phyloP scores from a whole-genome alignment of 2,329 filamentous ascomycete species.

The Purpureocillium lavendulum region DNA sequence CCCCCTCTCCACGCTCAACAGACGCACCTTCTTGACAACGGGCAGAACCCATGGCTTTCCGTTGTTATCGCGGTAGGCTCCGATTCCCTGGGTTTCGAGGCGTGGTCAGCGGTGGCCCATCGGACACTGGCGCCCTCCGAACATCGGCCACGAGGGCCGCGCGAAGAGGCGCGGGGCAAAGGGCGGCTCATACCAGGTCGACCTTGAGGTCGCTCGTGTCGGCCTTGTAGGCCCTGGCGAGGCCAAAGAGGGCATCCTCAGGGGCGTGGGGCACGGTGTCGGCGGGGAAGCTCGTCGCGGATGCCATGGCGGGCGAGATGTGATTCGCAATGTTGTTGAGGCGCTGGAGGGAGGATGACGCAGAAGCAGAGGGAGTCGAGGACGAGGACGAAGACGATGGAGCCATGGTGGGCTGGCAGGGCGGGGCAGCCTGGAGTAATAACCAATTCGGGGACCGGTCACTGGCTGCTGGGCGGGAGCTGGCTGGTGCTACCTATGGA shows the following conservation, averaged over 20 bases:
- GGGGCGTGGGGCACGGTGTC: slow-evolving; percentile 80
- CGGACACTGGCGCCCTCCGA: neutral
- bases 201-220: slow-evolving; percentile 76
- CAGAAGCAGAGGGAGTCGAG: slow-evolving; percentile 10
- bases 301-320: slow-evolving; percentile 51
- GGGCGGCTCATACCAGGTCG: slow-evolving; percentile 62
- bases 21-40: slow-evolving; percentile 82
- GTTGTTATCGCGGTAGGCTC: slow-evolving; percentile 89
- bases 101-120: neutral
- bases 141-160: neutral
- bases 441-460: neutral
- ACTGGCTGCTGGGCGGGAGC: too few species aligned
- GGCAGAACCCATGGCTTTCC: slow-evolving; percentile 97
- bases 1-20: slow-evolving; percentile 1
- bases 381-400: slow-evolving; percentile 11
- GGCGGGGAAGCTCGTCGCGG: slow-evolving; percentile 61
- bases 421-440: neutral
- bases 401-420: slow-evolving; percentile 8
- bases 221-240: slow-evolving; percentile 80
- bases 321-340: slow-evolving; percentile 59
- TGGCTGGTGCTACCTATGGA: too few species aligned
- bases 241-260: slow-evolving; percentile 88
- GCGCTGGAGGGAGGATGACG: slow-evolving; percentile 41
- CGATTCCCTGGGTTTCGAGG: slow-evolving; percentile 50
- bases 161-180: neutral